Conservation (phyloP, 2,329 filamentous ascomycete species). For the Trichoderma gracile region DNA sequence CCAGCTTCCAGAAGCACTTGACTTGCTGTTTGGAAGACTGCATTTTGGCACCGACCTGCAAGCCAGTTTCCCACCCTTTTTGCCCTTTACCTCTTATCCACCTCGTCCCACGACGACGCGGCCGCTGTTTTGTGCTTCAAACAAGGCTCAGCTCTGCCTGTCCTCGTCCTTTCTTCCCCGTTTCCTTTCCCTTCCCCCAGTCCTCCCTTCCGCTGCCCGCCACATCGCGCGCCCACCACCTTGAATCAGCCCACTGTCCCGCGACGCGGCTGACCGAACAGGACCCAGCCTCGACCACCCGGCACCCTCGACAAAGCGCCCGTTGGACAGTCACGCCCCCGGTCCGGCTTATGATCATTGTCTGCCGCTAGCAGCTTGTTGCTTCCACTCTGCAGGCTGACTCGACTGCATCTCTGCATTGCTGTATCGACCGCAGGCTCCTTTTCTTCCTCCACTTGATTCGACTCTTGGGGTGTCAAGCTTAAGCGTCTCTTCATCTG, state of each 20-base stretch:
- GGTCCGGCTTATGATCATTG: slow-evolving; percentile 20
- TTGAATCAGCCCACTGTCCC: slow-evolving; percentile 24
- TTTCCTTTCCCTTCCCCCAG: neutral
- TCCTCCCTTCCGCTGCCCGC: slow-evolving; percentile 31
- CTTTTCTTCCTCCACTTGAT: slow-evolving; percentile 12
- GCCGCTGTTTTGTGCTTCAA: slow-evolving; percentile 23
- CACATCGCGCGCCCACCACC: slow-evolving; percentile 7
- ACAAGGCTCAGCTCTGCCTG: neutral
- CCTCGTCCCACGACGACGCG: slow-evolving; percentile 26
- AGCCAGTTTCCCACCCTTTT: slow-evolving; percentile 17
- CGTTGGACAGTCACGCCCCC: slow-evolving; percentile 10
- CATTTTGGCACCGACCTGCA: slow-evolving; percentile 23
- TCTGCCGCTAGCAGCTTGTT: slow-evolving; percentile 14
- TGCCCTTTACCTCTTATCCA: neutral
- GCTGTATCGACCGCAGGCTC: slow-evolving; percentile 1
- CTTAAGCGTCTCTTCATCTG: neutral
- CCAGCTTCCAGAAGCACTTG: slow-evolving; percentile 24
- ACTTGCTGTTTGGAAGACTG: slow-evolving; percentile 14
- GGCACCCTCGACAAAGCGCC: slow-evolving; percentile 26
- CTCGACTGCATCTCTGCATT: slow-evolving; percentile 21
- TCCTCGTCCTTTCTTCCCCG: slow-evolving; percentile 8
- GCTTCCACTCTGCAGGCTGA: slow-evolving; percentile 11
- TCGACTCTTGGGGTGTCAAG: slow-evolving; percentile 10
- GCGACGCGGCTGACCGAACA: slow-evolving; percentile 32
- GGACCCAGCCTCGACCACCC: slow-evolving; percentile 36